Conservation (phyloP, 345 rosid species). For the Boechera retrofracta region DNA sequence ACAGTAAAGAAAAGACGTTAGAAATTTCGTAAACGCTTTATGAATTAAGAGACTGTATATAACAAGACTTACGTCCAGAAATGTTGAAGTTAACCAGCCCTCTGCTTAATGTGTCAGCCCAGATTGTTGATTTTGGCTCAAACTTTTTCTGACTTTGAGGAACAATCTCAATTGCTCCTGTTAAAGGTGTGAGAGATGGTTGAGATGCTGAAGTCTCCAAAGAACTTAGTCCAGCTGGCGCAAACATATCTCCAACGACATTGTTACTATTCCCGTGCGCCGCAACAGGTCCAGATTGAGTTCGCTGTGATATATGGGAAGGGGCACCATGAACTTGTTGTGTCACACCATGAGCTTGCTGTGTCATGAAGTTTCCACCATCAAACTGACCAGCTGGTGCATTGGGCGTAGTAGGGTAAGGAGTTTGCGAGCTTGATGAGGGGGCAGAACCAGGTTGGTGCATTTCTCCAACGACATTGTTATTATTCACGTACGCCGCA, state of each 20-base stretch:
- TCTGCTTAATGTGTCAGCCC: slow-evolving; percentile 94
- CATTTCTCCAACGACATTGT: slow-evolving; percentile 27
- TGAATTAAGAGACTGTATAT: neutral
- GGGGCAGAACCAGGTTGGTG: slow-evolving; percentile 32
- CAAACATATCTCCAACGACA: slow-evolving; percentile 33
- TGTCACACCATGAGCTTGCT: slow-evolving; percentile 14
- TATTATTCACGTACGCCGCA: neutral
- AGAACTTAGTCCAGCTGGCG: slow-evolving; percentile 43
- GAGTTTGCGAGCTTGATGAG: slow-evolving; percentile 31
- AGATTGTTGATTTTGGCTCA: slow-evolving; percentile 89
- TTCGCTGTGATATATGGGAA: slow-evolving; percentile 36
- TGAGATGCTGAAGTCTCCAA: slow-evolving; percentile 54
- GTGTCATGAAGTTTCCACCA: slow-evolving; percentile 32
- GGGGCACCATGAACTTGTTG: slow-evolving; percentile 25
- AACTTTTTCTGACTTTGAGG: slow-evolving; percentile 75
- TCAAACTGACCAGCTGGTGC: slow-evolving; percentile 34
- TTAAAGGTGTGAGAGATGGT: slow-evolving; percentile 49
- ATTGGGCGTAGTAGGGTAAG: slow-evolving; percentile 20
- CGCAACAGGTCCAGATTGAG: slow-evolving; percentile 26
- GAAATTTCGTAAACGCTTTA: neutral
- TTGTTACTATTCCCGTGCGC: slow-evolving; percentile 8
- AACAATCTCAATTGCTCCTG: slow-evolving; percentile 57
- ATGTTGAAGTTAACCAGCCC: slow-evolving; percentile 95
- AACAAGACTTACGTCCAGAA: slow-evolving; percentile 77
- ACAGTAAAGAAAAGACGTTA: neutral